Base-by-base conservation (phyloP, 805 yeast genomes). In the Peterozyma xylosa region DNA sequence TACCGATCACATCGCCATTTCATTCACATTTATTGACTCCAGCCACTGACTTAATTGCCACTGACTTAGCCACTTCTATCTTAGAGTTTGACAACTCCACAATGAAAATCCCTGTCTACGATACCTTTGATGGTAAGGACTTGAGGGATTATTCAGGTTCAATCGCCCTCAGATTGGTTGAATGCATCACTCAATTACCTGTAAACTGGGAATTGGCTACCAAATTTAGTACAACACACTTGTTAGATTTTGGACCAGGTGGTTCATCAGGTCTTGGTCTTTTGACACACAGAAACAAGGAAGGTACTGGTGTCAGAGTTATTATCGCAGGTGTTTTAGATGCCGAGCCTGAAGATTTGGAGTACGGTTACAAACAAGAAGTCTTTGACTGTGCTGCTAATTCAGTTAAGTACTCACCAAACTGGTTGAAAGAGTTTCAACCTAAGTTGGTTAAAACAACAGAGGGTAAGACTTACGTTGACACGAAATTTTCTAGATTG, bases 181-280 rank as follows among this genome's bases (percentile, higher is more conserved):
- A 80, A 62, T 83, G 90, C 57, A 90, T 93, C 64, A 87, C 93
- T 42, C 81, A 80, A 58, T 75, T 87, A 58, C 88, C 96, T 37
- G 99, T 93, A 51, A 76, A 86, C 67, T 93, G 99, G 99, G 98
- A 93, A 70, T 53, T 54, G 29, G 95, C 98, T 30, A 90, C 97
- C 33, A 62, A 77, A 52, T 87, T 86, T 63, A 63, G 76, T 39
- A 76, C 93, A 27, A 86, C 97, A 39, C 99, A 93, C 63, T 78
- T 93, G 56, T 65, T 93, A 50, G 99, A 93, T 68, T 93, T 93
- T 56, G 99, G 99, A 62, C 99, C 99, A 49, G 99, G 99, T 67
- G 98, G 98, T 55, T 81, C 87, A 34, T 86, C 97, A 38, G 99
- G 99, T 57, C 74, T 93, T 53, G 99, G 99, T 68, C 86, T 86